phyloP scores from a whole-genome alignment of 1,139 yeast species.

The Pichia sp. region DNA sequence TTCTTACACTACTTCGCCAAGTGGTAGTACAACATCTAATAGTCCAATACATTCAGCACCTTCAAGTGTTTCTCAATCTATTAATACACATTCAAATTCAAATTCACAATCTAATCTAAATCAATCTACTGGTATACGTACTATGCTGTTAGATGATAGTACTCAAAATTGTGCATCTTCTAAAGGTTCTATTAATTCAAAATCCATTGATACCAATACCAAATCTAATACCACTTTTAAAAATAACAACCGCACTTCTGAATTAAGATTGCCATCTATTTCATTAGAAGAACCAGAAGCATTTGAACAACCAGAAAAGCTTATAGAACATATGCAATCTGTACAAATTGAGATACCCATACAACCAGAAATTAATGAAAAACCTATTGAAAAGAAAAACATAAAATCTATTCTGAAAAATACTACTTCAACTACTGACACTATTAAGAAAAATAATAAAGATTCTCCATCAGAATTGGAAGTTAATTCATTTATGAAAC shows the following conservation, averaged over 20 bases:
- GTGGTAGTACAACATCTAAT: slow-evolving; percentile 2
- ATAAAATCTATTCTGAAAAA: too few species aligned
- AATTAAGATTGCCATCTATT: not conserved
- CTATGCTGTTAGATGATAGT: not conserved
- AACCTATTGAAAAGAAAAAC: too few species aligned
- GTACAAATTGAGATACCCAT: too few species aligned
- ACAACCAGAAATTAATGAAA: too few species aligned
- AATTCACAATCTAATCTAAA: not conserved
- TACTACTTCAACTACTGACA: too few species aligned
- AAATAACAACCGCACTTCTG: too few species aligned
- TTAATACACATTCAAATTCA: not conserved
- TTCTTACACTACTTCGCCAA: slow-evolving; percentile 1
- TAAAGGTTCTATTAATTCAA: not conserved
- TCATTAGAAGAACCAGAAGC: not conserved
- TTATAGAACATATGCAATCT: too few species aligned
- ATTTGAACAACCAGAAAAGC: too few species aligned
- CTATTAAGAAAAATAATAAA: too few species aligned
- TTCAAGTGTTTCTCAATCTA: slow-evolving; percentile 1
- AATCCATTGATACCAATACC: not conserved
- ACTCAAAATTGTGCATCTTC: not conserved
- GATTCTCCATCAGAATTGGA: not conserved
- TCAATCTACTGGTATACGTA: not conserved
- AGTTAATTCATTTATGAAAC: not conserved
- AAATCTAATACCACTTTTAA: too few species aligned
- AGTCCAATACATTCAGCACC: slow-evolving; percentile 1